Conservation (phyloP, 176 grass and related monocot genomes). For the Oryza officinalis region DNA sequence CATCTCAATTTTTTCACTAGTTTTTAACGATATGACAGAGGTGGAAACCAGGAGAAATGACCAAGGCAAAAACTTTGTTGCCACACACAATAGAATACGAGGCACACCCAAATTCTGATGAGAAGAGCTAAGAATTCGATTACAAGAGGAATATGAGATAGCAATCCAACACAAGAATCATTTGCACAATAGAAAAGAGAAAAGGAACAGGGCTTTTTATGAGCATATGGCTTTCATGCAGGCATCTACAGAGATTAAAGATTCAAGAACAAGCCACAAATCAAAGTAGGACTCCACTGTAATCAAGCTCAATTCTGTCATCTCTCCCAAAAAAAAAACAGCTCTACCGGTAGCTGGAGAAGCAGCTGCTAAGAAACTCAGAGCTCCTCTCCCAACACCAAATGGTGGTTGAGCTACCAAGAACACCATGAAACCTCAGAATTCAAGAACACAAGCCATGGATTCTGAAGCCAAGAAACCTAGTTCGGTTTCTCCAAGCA, state of each 20-base stretch:
- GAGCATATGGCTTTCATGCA: constrained; percentile 38
- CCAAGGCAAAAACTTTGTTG: constrained; percentile 48
- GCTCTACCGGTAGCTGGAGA: not conserved
- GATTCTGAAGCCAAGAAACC: constrained; percentile 16
- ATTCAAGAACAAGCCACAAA: constrained; percentile 44
- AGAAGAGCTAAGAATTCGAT: constrained; percentile 20
- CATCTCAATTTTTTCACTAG: constrained; percentile 20
- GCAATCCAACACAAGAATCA: constrained; percentile 21
- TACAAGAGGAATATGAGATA: not conserved
- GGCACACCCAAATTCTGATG: constrained; percentile 11
- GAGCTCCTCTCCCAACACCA: not conserved
- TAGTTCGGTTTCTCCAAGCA: not conserved
- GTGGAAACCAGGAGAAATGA: constrained; percentile 35
- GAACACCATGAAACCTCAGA: not conserved
- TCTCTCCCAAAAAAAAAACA: not conserved
- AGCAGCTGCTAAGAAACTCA: constrained; percentile 17
- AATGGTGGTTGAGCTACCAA: constrained; percentile 25
- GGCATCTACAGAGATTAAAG: constrained; percentile 25
- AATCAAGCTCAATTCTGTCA: constrained; percentile 39
- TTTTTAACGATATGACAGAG: constrained; percentile 55
- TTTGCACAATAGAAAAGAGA: not conserved
- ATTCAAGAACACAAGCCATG: not conserved
- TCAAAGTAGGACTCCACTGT: constrained; percentile 17
- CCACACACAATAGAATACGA: constrained; percentile 38
- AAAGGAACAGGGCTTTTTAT: constrained; percentile 5